These are phyloP conservation scores for Sporothrix brunneoviolacea DNA, from an alignment of 2,329 filamentous ascomycete genomes.

Conservation along the genomic window DNA sequence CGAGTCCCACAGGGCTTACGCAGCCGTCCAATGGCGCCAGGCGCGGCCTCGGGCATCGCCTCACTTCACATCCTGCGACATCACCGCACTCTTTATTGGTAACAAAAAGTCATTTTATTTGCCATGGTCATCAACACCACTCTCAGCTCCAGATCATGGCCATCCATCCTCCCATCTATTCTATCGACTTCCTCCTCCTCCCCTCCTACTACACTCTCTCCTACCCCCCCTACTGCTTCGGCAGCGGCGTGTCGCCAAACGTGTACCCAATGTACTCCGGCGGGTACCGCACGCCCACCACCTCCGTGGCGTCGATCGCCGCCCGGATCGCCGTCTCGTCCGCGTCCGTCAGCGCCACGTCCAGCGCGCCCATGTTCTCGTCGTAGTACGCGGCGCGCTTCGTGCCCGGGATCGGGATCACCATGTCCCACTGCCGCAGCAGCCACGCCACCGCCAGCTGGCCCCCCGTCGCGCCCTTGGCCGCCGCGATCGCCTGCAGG, in stretches of 20 bases:
- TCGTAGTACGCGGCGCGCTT: conserved; percentile 27
- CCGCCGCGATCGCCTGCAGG: conserved; percentile 21
- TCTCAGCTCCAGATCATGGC: too few species aligned
- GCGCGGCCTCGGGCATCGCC: too few species aligned
- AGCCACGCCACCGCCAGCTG: conserved; percentile 55
- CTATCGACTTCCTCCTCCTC: too few species aligned
- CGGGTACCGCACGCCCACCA: conserved; percentile 12
- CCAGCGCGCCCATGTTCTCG: conserved; percentile 24
- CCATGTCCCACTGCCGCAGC: conserved; percentile 37
- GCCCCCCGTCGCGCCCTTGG: conserved; percentile 35
- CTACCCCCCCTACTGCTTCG: neutral
- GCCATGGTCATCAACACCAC: too few species aligned
- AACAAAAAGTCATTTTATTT: too few species aligned
- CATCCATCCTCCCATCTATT: too few species aligned
- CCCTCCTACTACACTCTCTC: too few species aligned
- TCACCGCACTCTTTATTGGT: too few species aligned
- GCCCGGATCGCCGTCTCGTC: conserved; percentile 14
- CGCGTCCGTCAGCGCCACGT: conserved; percentile 17
- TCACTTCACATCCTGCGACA: too few species aligned
- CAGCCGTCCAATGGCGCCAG: too few species aligned
- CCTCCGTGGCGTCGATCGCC: conserved; percentile 6
- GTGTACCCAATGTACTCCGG: neutral
- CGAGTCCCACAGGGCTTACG: too few species aligned
- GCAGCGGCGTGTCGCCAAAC: conserved; percentile 5
- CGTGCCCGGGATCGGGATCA: conserved; percentile 34